Evolutionary conservation across 225 moss, liverwort and hornwort genomes (phyloP), one percentile per base, ranked within the genome.

Genomic region (Pseudoscleropodium purum): DNA sequence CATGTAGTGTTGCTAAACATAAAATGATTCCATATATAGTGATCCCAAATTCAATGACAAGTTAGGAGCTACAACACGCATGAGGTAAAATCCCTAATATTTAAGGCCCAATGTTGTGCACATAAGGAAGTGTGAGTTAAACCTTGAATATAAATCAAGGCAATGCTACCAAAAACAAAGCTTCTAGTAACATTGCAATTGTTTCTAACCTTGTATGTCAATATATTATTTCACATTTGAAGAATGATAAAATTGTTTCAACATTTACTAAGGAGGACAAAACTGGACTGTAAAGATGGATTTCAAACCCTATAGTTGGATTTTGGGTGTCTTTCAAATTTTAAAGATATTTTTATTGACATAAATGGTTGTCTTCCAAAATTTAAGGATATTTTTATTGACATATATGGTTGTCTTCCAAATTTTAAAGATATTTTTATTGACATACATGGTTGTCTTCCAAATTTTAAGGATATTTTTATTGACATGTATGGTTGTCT

Each of bases 361-460:
- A 2, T 16, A 9, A 0, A 43, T 17, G 3, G 0, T 5, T 43
- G 5, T 43, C 17, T 1, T 27, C 1, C 9, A 43, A 25, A 29
- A 73, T n/a, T n/a, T n/a, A n/a, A n/a, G n/a, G n/a, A n/a, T n/a
- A n/a, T n/a, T n/a, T n/a, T n/a, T n/a, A n/a, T n/a, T n/a, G n/a
- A n/a, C n/a, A n/a, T n/a, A n/a, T n/a, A n/a, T n/a, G n/a, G n/a
- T n/a, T n/a, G n/a, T n/a, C n/a, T n/a, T n/a, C n/a, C n/a, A n/a
- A n/a, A n/a, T n/a, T n/a, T n/a, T n/a, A n/a, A n/a, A n/a, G n/a
- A n/a, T n/a, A n/a, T n/a, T n/a, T n/a, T n/a, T n/a, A n/a, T n/a
- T n/a, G n/a, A n/a, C n/a, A n/a, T n/a, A n/a, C n/a, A n/a, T n/a
- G n/a, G n/a, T n/a, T n/a, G n/a, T n/a, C n/a, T n/a, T n/a, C n/a